Percentiles rank a stretch among this genome's conserved stretches.
Evolutionary conservation across 108 stramenopile species (phyloP).

Genomic region (Stephanodiscus minutulus): DNA sequence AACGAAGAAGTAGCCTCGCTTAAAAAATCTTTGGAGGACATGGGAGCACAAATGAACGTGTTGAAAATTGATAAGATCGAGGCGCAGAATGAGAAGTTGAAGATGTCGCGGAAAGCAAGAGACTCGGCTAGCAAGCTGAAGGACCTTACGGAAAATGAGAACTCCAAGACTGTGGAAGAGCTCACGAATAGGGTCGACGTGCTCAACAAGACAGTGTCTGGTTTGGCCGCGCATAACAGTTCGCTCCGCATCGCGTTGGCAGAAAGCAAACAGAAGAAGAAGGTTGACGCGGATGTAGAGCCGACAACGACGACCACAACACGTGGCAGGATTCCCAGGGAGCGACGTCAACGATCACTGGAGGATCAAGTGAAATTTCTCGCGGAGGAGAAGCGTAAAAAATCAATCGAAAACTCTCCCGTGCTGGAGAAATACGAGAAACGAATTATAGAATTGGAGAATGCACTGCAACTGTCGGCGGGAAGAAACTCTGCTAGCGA

Average conservation of each 20-base stretch:
- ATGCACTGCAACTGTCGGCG: constrained; percentile 7
- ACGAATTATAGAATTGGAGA: constrained; percentile 19
- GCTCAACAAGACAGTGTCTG: constrained; percentile 41
- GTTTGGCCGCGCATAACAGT: constrained; percentile 35
- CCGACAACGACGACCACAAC: not conserved
- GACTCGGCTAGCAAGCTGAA: constrained; percentile 28
- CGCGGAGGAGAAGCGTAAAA: constrained; percentile 10
- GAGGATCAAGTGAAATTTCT: constrained; percentile 14
- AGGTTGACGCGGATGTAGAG: constrained; percentile 7
- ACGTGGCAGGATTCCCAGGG: not conserved
- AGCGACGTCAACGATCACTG: constrained; percentile 2
- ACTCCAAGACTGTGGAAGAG: constrained; percentile 17
- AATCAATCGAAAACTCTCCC: constrained; percentile 1
- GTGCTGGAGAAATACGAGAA: constrained; percentile 20
- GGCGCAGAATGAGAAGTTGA: constrained; percentile 29
- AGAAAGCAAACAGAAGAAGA: constrained; percentile 2
- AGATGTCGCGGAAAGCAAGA: constrained; percentile 20
- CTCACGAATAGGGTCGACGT: constrained; percentile 31
- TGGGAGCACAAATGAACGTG: constrained; percentile 18
- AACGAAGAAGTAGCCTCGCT: constrained; percentile 10
- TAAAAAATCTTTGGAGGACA: constrained; percentile 24
- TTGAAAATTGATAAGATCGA: constrained; percentile 24
- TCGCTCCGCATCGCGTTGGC: constrained; percentile 34
- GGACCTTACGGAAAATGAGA: constrained; percentile 11
- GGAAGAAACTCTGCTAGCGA: not conserved